Evolutionary conservation across 2,329 filamentous ascomycete genomes (phyloP).

Genomic region (Fusarium sp.): DNA sequence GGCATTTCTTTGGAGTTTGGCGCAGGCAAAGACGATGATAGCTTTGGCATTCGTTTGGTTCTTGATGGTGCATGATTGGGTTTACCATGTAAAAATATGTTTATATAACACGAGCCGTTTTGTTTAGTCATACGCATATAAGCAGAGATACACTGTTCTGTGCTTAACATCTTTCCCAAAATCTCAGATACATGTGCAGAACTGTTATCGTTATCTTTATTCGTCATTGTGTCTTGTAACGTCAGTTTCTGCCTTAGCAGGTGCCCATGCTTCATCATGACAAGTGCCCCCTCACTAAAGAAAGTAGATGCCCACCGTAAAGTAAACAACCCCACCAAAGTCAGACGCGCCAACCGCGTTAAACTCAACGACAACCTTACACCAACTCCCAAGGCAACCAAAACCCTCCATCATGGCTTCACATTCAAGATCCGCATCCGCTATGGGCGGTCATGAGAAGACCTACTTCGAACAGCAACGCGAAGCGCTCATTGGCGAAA

Average conservation of each 20-base stretch:
- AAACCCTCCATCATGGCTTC: conserved; percentile 49
- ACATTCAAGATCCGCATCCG: conserved; percentile 47
- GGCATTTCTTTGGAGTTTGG: conserved; percentile 5
- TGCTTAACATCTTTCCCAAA: background rate
- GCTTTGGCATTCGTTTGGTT: background rate
- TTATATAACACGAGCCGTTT: background rate
- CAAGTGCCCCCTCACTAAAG: conserved; percentile 23
- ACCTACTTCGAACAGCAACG: conserved; percentile 83
- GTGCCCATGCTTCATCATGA: background rate
- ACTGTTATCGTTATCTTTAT: background rate
- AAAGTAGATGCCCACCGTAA: conserved; percentile 2
- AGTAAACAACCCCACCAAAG: conserved; percentile 38
- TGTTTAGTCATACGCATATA: background rate
- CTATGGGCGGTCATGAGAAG: conserved; percentile 56
- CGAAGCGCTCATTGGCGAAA: conserved; percentile 76
- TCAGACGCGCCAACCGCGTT: conserved; percentile 25
- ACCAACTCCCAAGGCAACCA: conserved; percentile 1
- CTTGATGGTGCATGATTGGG: background rate
- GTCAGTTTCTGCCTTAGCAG: background rate
- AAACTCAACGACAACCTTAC: conserved; percentile 12
- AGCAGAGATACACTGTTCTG: background rate
- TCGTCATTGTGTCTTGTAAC: background rate
- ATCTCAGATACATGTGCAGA: background rate
- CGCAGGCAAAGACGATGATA: conserved; percentile 5
- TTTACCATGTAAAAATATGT: background rate